A percentile compares a stretch with the other conserved stretches of the same genome.
phyloP scores from a whole-genome alignment of 805 yeast genomes.

The Wickerhamiella siamensis region DNA sequence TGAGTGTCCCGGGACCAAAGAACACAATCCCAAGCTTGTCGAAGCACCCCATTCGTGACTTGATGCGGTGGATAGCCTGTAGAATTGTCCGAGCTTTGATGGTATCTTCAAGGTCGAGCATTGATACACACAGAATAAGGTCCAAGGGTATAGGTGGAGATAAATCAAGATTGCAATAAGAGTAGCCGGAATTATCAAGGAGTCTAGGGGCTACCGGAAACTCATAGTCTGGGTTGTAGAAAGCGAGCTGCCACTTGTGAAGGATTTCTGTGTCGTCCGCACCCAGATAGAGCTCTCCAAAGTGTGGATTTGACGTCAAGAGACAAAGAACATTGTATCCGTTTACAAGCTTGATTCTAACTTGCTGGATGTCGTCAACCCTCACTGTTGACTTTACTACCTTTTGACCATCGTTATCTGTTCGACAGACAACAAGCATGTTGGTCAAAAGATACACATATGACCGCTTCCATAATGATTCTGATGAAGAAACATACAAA shows the following conservation, averaged over 20 bases:
- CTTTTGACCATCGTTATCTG: background rate
- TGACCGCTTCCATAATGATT: background rate
- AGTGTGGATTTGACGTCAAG: background rate
- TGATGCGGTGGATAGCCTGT: constrained; percentile 1
- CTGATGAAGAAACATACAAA: background rate
- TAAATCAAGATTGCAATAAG: background rate
- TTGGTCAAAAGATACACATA: constrained; percentile 3
- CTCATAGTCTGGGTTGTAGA: constrained; percentile 1
- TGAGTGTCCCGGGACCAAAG: background rate
- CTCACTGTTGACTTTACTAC: constrained; percentile 4
- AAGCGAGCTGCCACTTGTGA: constrained; percentile 6
- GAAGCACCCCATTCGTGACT: background rate
- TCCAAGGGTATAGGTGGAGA: constrained; percentile 2
- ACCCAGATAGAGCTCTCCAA: constrained; percentile 4
- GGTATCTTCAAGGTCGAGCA: background rate
- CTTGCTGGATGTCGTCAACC: background rate
- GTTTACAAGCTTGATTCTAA: background rate
- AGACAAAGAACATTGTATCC: background rate
- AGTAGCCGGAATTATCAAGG: background rate
- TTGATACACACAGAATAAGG: constrained; percentile 3
- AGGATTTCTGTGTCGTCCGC: constrained; percentile 1
- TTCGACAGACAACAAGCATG: constrained; percentile 1
- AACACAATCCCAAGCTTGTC: constrained; percentile 5
- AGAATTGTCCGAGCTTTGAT: background rate
- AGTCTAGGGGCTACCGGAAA: constrained; percentile 8